phyloP scores from a whole-genome alignment of 768 basidiomycete species.

The Serendipita indica region DNA sequence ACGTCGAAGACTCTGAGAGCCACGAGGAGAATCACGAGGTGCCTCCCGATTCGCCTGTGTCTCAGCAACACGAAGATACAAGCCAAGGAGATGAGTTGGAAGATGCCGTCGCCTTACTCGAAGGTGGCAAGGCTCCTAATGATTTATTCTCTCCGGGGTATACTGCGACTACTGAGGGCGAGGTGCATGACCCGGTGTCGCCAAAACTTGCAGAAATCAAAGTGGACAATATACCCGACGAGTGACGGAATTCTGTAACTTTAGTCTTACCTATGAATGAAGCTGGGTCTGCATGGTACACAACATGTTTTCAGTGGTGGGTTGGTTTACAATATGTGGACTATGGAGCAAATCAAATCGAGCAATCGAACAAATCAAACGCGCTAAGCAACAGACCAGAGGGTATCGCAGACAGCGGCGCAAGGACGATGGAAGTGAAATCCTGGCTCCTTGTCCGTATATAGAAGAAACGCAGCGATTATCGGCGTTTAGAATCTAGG shows the following conservation, averaged over 20 bases:
- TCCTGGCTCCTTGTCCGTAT: too few species aligned
- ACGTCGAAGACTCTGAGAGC: conserved; percentile 3
- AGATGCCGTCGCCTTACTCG: conserved; percentile 1
- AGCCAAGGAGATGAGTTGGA: conserved; percentile 3
- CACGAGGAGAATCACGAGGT: background rate
- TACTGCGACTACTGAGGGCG: background rate
- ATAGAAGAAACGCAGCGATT: too few species aligned
- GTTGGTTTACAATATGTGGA: too few species aligned
- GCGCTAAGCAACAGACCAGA: too few species aligned
- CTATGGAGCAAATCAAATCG: too few species aligned
- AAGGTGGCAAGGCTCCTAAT: background rate
- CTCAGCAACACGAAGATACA: background rate
- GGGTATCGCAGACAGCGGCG: too few species aligned
- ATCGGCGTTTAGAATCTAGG: too few species aligned
- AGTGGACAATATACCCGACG: background rate
- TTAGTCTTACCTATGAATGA: too few species aligned
- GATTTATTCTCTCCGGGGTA: conserved; percentile 6
- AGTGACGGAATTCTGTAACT: background rate
- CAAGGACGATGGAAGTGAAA: too few species aligned
- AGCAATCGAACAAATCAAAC: too few species aligned
- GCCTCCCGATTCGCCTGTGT: background rate
- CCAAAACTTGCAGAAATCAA: background rate
- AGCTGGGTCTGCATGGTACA: too few species aligned
- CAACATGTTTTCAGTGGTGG: too few species aligned
- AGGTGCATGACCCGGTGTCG: background rate